Percentiles rank a stretch among this genome's conserved stretches.
Evolutionary conservation across 306 rosid species (phyloP).

Genomic region (Herpetospermum pedunculosum): DNA sequence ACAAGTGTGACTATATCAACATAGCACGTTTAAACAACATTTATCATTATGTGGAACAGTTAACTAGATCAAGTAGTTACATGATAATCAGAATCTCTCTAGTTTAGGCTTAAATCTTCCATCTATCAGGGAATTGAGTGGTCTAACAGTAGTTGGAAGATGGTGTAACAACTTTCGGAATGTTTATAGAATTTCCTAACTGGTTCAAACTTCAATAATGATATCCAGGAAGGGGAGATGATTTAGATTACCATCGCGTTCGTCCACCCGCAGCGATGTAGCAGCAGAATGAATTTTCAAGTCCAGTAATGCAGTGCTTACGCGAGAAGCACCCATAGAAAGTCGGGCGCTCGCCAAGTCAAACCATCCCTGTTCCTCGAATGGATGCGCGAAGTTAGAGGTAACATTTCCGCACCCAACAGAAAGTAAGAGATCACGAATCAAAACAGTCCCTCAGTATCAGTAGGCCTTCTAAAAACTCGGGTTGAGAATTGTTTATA

Average conservation of each 20-base stretch:
- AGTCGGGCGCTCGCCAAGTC: conserved; percentile 77
- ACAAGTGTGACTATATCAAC: not conserved
- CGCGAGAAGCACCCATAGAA: conserved; percentile 83
- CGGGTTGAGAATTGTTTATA: not conserved
- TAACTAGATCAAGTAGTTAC: not conserved
- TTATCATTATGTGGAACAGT: not conserved
- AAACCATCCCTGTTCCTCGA: conserved; percentile 63
- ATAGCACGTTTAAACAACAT: not conserved
- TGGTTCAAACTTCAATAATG: not conserved
- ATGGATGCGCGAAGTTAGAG: not conserved
- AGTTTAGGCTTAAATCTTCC: not conserved
- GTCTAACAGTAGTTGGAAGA: not conserved
- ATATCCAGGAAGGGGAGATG: not conserved
- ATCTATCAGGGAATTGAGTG: not conserved
- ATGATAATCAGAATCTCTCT: not conserved
- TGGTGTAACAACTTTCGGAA: not conserved
- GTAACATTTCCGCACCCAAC: not conserved
- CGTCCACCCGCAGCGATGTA: conserved; percentile 42
- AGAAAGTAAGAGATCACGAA: not conserved
- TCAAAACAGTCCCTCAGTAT: not conserved
- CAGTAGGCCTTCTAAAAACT: not conserved
- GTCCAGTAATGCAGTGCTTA: conserved; percentile 57
- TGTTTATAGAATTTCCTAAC: not conserved
- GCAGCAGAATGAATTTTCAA: conserved; percentile 58
- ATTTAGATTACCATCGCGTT: conserved; percentile 26